Evolutionary conservation across 192 early-diverging fungal genomes (phyloP).

Genomic region (Phycomyces nitens): DNA sequence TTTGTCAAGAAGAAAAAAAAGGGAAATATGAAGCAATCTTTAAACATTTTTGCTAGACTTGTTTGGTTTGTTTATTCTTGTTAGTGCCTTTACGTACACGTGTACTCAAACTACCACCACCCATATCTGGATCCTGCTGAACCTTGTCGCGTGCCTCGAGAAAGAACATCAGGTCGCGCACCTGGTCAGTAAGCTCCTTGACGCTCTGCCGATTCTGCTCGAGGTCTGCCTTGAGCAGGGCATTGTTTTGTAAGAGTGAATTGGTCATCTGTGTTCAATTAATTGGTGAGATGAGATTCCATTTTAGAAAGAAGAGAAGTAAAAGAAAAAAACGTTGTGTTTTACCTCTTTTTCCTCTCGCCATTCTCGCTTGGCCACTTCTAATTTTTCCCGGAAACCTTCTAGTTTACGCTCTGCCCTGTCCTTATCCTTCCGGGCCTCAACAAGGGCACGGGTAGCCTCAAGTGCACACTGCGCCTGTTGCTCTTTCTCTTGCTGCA

Average conservation of each 20-base stretch:
- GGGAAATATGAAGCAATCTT: neutral
- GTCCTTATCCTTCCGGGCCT: conserved; percentile 42
- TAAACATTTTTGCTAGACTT: neutral
- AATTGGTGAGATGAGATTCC: too few relatives aligned
- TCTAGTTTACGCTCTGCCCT: conserved; percentile 56
- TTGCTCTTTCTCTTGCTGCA: neutral
- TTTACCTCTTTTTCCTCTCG: conserved; percentile 72
- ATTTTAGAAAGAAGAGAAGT: neutral
- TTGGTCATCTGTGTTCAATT: conserved; percentile 32
- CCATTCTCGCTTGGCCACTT: conserved; percentile 54
- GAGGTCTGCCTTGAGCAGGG: conserved; percentile 49
- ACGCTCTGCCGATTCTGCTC: conserved; percentile 56
- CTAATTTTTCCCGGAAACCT: conserved; percentile 51
- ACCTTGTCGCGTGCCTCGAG: conserved; percentile 64
- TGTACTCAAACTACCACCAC: conserved; percentile 14
- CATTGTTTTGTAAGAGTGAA: conserved; percentile 64
- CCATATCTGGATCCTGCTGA: conserved; percentile 14
- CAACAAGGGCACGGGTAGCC: conserved; percentile 2
- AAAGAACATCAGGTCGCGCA: conserved; percentile 89
- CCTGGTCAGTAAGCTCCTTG: conserved; percentile 76
- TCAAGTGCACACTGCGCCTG: neutral
- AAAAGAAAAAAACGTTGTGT: neutral
- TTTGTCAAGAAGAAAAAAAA: neutral
- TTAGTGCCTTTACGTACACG: conserved; percentile 1
- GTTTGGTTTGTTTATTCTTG: conserved; percentile 1